A percentile compares a stretch with the other conserved stretches of the same genome.
phyloP scores from a whole-genome alignment of 1,284 basidiomycete species.

The Coniferiporia weirii region DNA sequence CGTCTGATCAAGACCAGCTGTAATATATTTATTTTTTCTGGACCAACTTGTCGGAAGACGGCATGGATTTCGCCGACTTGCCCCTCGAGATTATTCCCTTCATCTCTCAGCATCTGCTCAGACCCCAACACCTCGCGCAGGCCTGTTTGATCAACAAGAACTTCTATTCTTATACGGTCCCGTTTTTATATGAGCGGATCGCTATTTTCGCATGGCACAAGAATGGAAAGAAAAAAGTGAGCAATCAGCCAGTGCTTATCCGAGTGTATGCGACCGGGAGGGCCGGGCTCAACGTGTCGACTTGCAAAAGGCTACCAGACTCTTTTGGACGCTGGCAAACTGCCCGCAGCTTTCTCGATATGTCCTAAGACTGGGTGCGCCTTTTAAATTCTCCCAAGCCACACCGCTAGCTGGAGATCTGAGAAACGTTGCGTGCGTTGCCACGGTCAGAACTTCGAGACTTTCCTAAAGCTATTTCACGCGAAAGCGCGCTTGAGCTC shows the following conservation, averaged over 20 bases:
- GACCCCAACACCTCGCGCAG: slow-evolving; percentile 44
- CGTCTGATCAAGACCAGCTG: too few species aligned
- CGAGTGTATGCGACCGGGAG: not conserved
- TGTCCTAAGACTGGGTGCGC: slow-evolving; percentile 51
- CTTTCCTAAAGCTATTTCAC: slow-evolving; percentile 46
- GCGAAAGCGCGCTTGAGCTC: slow-evolving; percentile 25
- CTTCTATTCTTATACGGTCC: slow-evolving; percentile 45
- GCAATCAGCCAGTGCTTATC: slow-evolving; percentile 1
- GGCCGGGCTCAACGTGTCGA: not conserved
- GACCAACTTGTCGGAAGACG: not conserved
- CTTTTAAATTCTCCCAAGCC: not conserved
- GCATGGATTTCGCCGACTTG: slow-evolving; percentile 37
- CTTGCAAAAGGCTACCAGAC: slow-evolving; percentile 38
- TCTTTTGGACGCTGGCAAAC: slow-evolving; percentile 47
- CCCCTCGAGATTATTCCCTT: slow-evolving; percentile 56
- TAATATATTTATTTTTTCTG: too few species aligned
- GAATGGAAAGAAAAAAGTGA: slow-evolving; percentile 52
- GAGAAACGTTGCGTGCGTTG: not conserved
- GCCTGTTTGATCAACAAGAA: slow-evolving; percentile 51
- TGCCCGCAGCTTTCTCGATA: slow-evolving; percentile 46
- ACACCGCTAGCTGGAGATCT: not conserved
- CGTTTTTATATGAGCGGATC: slow-evolving; percentile 48
- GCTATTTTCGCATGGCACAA: slow-evolving; percentile 65
- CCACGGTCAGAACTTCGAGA: slow-evolving; percentile 50
- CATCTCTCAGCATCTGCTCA: slow-evolving; percentile 45